Conservation (phyloP, 495 filamentous ascomycete genomes). For the Pseudoneurospora amorphoporcata region DNA sequence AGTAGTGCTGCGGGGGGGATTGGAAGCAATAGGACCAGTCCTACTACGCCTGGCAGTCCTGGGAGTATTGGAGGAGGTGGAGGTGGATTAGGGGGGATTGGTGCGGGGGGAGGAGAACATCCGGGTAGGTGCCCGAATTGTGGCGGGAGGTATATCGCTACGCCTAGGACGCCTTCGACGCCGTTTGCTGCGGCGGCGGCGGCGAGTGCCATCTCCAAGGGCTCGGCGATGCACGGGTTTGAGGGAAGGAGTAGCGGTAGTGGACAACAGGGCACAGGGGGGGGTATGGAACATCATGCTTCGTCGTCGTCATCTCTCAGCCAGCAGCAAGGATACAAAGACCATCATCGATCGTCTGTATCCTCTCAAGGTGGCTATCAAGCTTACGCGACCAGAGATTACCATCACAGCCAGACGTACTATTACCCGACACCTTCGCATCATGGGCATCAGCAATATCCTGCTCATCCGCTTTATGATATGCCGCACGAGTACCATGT, state of each 20-base stretch:
- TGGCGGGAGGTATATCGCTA: conserved; percentile 51
- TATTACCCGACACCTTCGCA: neutral
- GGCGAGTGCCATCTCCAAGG: neutral
- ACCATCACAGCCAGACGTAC: neutral
- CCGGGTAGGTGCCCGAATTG: conserved; percentile 50
- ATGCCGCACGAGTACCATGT: neutral
- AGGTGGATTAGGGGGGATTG: neutral
- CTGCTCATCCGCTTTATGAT: neutral
- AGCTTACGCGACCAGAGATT: neutral
- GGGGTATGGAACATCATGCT: neutral
- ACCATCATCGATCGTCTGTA: neutral
- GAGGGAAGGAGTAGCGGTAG: neutral
- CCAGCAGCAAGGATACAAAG: neutral
- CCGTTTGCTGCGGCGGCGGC: conserved; percentile 28
- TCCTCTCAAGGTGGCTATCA: neutral
- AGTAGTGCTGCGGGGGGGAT: neutral
- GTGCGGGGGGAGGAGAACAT: conserved; percentile 21
- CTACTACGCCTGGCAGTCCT: neutral
- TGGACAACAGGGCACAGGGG: neutral
- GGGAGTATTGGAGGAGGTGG: neutral
- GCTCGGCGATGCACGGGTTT: neutral
- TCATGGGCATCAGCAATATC: neutral
- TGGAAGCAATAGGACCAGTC: neutral
- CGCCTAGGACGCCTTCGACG: conserved; percentile 43
- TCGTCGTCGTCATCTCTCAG: neutral